Evolutionary conservation across 805 yeast genomes (phyloP), one percentile per base, ranked within the genome.

Genomic region (Starmera pachycereana): DNA sequence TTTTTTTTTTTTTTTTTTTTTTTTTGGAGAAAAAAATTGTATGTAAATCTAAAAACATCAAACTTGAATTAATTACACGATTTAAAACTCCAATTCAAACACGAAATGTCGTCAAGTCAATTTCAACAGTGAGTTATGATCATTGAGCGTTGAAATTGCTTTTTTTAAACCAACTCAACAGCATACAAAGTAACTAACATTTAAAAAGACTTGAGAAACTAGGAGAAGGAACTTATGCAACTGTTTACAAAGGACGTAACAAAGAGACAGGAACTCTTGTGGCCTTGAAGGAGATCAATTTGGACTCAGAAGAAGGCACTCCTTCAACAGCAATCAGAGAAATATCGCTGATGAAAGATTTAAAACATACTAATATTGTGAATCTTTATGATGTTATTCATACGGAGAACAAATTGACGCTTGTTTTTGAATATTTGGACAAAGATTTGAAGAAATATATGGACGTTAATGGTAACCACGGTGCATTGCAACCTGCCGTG

Each of bases 271-370:
- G 88, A 38, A 88, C 85, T 40, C 70, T 89, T 14, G 98, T 92
- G 14, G 98, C 98, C 0, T 68, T 92, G 53, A 92, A 92, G 59
- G 97, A 92, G 60, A 92, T 92, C 63, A 84, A 83, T 53, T 69
- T 90, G 45, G 98, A 92, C 57, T 81, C 94, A 38, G 98, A 92
- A 56, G 72, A 92, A 64, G 98, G 98, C 32, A 94, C 97, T 1
- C 98, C 98, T 8, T 87, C 96, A 6, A 92, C 98, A 1, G 98
- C 98, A 3, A 90, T 90, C 53, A 74, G 98, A 48, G 98, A 90
- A 62, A 90, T 90, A 46, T 90, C 97, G 5, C 68, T 90, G 43
- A 82, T 90, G 87, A 90, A 90, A 62, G 98, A 90, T 62, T 70
- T 90, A 44, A 86, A 85, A 57, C 95, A 89, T 58, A 95, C 84